phyloP scores from a whole-genome alignment of 1,139 yeast genomes.

The Candida mesenterica region DNA sequence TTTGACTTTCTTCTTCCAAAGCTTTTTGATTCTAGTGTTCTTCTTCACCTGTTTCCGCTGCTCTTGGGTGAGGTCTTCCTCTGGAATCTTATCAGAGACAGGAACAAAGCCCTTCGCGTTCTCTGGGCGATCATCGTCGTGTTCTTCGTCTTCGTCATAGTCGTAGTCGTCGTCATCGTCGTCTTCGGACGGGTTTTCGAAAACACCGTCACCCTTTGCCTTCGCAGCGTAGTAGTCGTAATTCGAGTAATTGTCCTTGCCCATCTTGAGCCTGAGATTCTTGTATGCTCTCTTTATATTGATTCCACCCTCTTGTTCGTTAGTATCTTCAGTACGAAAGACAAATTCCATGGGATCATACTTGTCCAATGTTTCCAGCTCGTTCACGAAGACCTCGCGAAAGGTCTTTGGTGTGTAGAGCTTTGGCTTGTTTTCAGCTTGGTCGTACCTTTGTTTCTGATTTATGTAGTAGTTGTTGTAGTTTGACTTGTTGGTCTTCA shows the following conservation, averaged over 20 bases:
- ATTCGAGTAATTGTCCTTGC: slow-evolving; percentile 32
- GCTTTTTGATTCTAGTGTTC: slow-evolving; percentile 26
- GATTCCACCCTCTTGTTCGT: slow-evolving; percentile 5
- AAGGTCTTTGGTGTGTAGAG: slow-evolving; percentile 44
- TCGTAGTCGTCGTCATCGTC: slow-evolving; percentile 8
- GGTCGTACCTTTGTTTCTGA: slow-evolving; percentile 36
- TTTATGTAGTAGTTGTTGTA: slow-evolving; percentile 37
- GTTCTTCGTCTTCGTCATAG: slow-evolving; percentile 3
- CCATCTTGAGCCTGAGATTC: slow-evolving; percentile 29
- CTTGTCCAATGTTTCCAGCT: slow-evolving; percentile 28
- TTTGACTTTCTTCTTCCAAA: slow-evolving; percentile 26
- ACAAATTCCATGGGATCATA: slow-evolving; percentile 46
- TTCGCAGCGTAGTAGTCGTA: slow-evolving; percentile 37
- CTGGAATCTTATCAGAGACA: slow-evolving; percentile 8
- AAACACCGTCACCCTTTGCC: slow-evolving; percentile 7
- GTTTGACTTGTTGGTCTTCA: background rate
- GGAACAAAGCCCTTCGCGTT: too few species aligned
- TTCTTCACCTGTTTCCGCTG: slow-evolving; percentile 19
- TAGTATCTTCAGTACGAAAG: slow-evolving; percentile 25
- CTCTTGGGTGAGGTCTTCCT: slow-evolving; percentile 4
- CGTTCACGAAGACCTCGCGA: slow-evolving; percentile 37
- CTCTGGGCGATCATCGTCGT: slow-evolving; percentile 1
- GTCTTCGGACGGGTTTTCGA: slow-evolving; percentile 11
- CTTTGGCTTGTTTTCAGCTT: slow-evolving; percentile 35
- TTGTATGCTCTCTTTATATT: slow-evolving; percentile 28